Conservation (phyloP, 2,329 filamentous ascomycete genomes). For the Exophiala lecanii-corni region DNA sequence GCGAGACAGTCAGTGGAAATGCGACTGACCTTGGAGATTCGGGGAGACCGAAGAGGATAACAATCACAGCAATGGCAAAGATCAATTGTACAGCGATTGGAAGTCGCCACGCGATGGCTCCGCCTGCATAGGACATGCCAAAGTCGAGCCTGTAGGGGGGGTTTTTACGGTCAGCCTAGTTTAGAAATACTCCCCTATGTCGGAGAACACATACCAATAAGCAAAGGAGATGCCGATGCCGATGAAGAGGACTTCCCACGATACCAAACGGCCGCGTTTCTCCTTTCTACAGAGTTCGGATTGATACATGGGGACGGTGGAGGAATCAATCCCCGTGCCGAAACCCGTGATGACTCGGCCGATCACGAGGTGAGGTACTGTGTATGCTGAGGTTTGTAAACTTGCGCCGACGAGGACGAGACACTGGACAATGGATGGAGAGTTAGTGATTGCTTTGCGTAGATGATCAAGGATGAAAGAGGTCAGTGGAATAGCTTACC, state of each 20-base stretch:
- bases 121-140: constrained; percentile 38
- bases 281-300: constrained; percentile 41
- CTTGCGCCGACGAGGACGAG: constrained; percentile 32
- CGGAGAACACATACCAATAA: constrained; percentile 34
- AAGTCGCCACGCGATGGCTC: constrained; percentile 30
- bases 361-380: constrained; percentile 34
- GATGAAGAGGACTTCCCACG: constrained; percentile 38
- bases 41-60: constrained; percentile 37
- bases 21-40: constrained; percentile 41
- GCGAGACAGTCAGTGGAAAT: constrained; percentile 29
- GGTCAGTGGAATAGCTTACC: too few species aligned
- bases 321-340: constrained; percentile 45
- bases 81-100: constrained; percentile 32
- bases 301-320: constrained; percentile 34
- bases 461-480: too few species aligned
- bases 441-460: too few species aligned
- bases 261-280: constrained; percentile 42
- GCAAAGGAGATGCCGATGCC: constrained; percentile 36
- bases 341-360: constrained; percentile 48
- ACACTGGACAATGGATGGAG: too few species aligned
- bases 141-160: constrained; percentile 31
- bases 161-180: too few species aligned
- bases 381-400: constrained; percentile 34
- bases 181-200: too few species aligned
- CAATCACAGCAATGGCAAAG: constrained; percentile 30